Evolutionary conservation across 495 filamentous ascomycete species (phyloP).

Genomic region (Penicilliopsis zonata): DNA sequence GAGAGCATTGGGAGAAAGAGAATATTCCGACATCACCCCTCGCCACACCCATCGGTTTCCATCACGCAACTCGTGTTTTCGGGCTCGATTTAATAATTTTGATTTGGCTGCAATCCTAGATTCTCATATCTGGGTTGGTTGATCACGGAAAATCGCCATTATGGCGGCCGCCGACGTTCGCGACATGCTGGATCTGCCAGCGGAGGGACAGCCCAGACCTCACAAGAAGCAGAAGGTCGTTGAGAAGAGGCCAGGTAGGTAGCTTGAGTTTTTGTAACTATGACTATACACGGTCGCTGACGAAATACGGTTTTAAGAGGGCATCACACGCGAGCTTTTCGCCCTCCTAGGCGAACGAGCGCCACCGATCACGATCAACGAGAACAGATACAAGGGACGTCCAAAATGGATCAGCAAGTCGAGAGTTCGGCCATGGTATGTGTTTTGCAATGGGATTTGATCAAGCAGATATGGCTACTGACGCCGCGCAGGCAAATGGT

Average conservation of each 20-base stretch:
- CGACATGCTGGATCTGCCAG: conserved; percentile 77
- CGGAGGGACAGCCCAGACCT: conserved; percentile 47
- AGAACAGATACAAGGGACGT: conserved; percentile 53
- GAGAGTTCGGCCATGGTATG: conserved; percentile 41
- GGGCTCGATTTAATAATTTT: conserved; percentile 2
- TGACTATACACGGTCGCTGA: conserved; percentile 1
- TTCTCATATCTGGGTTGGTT: too few species aligned
- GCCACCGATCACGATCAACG: conserved; percentile 54
- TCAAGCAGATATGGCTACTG: not conserved
- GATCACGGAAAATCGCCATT: conserved; percentile 11
- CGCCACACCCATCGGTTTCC: conserved; percentile 7
- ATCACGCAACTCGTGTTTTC: conserved; percentile 10
- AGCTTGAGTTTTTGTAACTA: conserved; percentile 29
- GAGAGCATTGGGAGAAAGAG: not conserved
- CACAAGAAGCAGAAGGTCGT: conserved; percentile 68
- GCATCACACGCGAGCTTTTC: conserved; percentile 56
- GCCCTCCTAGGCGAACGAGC: conserved; percentile 56
- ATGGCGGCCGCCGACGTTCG: conserved; percentile 79
- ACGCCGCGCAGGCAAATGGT: conserved; percentile 30
- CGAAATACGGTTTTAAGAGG: conserved; percentile 51
- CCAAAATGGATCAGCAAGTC: conserved; percentile 46
- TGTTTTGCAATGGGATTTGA: conserved; percentile 1
- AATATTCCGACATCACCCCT: too few species aligned
- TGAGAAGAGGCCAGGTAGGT: conserved; percentile 59
- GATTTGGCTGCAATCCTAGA: too few species aligned